These are phyloP conservation scores for Cutaneotrichosporon cutaneum DNA, from an alignment of 1,284 basidiomycete genomes.

Conservation along the genomic window DNA sequence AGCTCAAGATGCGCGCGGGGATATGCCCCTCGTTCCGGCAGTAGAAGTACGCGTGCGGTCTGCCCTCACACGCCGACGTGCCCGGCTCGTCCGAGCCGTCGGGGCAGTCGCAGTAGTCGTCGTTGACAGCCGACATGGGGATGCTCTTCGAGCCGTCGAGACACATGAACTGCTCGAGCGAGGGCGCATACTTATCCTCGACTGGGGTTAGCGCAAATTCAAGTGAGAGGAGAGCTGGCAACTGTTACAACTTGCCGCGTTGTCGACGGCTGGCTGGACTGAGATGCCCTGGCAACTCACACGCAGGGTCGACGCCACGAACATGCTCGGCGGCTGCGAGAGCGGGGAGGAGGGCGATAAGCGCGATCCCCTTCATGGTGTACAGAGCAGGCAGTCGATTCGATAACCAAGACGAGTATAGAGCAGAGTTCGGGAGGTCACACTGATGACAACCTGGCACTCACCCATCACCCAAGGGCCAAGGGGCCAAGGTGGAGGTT, in stretches of 20 bases:
- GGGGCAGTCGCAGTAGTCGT: slow-evolving; percentile 90
- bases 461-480: too few species aligned
- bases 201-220: slow-evolving; percentile 15
- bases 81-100: slow-evolving; percentile 95
- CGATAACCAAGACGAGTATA: background rate
- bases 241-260: too few species aligned
- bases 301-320: slow-evolving; percentile 24
- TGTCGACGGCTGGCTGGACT: too few species aligned
- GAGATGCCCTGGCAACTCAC: too few species aligned
- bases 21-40: slow-evolving; percentile 88
- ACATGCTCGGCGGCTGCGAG: slow-evolving; percentile 13
- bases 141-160: slow-evolving; percentile 47
- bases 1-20: slow-evolving; percentile 71
- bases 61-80: slow-evolving; percentile 73
- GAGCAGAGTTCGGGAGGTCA: background rate
- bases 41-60: slow-evolving; percentile 67
- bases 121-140: slow-evolving; percentile 76
- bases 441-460: background rate
- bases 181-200: slow-evolving; percentile 17
- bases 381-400: too few species aligned
- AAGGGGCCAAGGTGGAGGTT: too few species aligned
- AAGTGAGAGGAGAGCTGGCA: too few species aligned
- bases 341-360: slow-evolving; percentile 18
- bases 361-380: slow-evolving; percentile 14
- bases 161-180: slow-evolving; percentile 37